Evolutionary conservation across 2,329 filamentous ascomycete species (phyloP), one percentile per base, ranked within the genome.

Genomic region (Neonectria ditissima): DNA sequence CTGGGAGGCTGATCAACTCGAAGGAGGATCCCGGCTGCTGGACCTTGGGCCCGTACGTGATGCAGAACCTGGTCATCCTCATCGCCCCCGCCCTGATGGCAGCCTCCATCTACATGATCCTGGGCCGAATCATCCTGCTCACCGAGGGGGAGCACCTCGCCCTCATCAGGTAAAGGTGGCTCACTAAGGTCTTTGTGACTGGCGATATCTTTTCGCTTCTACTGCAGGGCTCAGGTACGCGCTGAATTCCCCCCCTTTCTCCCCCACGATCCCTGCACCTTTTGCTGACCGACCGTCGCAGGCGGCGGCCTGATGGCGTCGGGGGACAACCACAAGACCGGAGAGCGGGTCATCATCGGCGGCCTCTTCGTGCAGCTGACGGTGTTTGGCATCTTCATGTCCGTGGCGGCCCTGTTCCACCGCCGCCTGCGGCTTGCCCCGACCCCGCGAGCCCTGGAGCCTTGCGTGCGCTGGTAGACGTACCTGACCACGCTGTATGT

Each of bases 361-460:
- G 86, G 86, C 9, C 76, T 89, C 1, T 76, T 84, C 8, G 72
- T 88, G 0, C 87, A 89, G 65, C 78, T 89, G 13, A 47, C 85
- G n/a, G 81, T 85, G 62, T 88, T 89, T 55, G 78, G 78, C 5
- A 76, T 86, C 55, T 89, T 89, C 68, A 76, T 87, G 32, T 45
- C 81, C 2, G 78, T 81, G 0, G 79, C 83, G 0, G 68, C 78
- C 1, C 63, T 83, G 0, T 87, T 87, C 69, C 82, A 87, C 64
- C 59, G 59, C 1, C 69, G 75, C 16, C 67, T 76, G 59, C 30
- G 30, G 7, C 57, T 47, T 0, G 32, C 47, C 7, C 72, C 69
- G 3, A 72, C 66, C 4, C 10, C 16, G 1, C 62, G 58, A 9
- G 58, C 69, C 0, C 43, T 54, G 2, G 62, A 64, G 3, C 26